Evolutionary conservation across 306 rosid genomes (phyloP), one percentile per base, ranked within the genome.

Genomic region (Cucumis cinereus): DNA sequence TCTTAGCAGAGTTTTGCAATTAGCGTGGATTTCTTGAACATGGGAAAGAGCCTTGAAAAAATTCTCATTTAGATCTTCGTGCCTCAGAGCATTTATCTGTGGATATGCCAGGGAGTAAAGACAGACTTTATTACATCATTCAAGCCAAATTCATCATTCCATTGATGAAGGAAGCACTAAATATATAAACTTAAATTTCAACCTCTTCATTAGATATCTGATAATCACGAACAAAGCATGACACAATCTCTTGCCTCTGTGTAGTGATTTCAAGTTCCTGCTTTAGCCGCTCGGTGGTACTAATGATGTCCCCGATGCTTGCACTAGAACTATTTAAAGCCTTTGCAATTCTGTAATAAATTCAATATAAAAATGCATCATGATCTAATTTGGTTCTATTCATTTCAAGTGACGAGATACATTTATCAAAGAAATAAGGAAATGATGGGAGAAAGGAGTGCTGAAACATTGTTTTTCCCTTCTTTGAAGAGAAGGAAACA

Each of bases 31-130:
- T 60, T 92, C 96, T 82, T 94, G 99, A 83, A 94, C 99, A 66
- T 94, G 99, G 82, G 90, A 82, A 69, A 92, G 89, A 56, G 98
- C 98, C 87, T 90, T 91, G 89, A 93, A 93, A 82, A 93, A 93
- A 24, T 81, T 79, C 53, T 87, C 93, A 55, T 79, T 87, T 67
- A 93, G 88, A 33, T 91, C 97, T 57, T 90, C 96, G n/a, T 91
- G 96, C 83, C 97, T 88, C 79, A 94, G 82, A 47, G 98, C 97
- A 73, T 81, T 86, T 55, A 93, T 88, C 97, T 90, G 77, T 75
- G 73, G 73, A 81, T 28, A 70, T 81, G 53, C 56, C 83, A 72
- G 55, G 77, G 73, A 47, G 79, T 73, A 23, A 70, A 56, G 52
- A 60, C 77, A 82, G 82, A 50, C 67, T 63, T 19, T 76, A 47